Base-by-base conservation (phyloP, 2,329 filamentous ascomycete species). In the Dactylellina leptospora region DNA sequence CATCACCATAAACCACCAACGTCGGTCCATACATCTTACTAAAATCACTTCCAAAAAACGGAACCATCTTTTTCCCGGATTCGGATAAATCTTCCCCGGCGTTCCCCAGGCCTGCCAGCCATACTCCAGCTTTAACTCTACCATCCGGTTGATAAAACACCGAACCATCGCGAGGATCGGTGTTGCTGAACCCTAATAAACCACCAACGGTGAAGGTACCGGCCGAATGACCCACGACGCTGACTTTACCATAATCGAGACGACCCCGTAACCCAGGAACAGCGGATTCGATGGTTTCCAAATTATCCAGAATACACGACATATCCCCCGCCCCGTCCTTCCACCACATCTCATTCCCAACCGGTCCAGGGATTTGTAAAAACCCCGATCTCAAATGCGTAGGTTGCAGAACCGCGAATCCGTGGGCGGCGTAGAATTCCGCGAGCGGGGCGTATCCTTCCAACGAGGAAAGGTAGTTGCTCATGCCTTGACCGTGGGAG, bases 331-430 rank as follows among this genome's bases (percentile, higher is more conserved):
- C 78, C 0, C 79, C 78, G 5, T 77, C 78, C 13, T 78, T 75
- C 77, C 78, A 79, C 62, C 77, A 79, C 47, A 78, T 70, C 4
- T 79, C 68, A 8, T 76, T 76, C 20, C 73, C 74, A 27, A 51
- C 6, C 63, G 50, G 18, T 68, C 44, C 51, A 9, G 73, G 50
- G 8, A 68, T 40, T 6, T 62, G 73, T 1, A 81, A 76, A 1
- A 77, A 78, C 38, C 74, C 74, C 20, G 81, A 82, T 55, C 76
- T 78, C 1, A 82, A 75, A 70, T 82, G 81, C 1, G 81, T 82
- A 2, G 81, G 81, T 63, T 82, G 81, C 9, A 82, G 75, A 3
- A 82, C 81, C 0, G 78, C 80, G 74, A 82, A 82, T 58, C 81
- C 81, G 48, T 80, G 81, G 16, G 78, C 76, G 3, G 81, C 81